phyloP scores from a whole-genome alignment of 495 filamentous ascomycete genomes.

The Penicillium bovifimosum region DNA sequence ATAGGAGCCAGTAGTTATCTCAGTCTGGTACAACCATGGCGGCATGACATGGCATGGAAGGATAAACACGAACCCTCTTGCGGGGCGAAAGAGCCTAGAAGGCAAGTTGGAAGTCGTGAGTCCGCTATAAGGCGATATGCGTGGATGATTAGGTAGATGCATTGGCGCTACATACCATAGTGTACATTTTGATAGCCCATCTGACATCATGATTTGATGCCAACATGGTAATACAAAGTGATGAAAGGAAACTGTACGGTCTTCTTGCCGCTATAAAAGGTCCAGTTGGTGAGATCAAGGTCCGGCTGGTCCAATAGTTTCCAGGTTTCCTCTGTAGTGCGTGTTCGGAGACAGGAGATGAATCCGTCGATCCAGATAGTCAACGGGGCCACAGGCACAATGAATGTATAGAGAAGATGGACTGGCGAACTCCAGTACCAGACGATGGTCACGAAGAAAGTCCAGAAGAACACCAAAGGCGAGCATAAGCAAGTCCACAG shows the following conservation, averaged over 20 bases:
- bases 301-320: conserved; percentile 48
- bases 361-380: conserved; percentile 62
- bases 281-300: conserved; percentile 44
- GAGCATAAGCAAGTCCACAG: conserved; percentile 49
- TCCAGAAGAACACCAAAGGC: conserved; percentile 47
- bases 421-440: conserved; percentile 55
- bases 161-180: not conserved
- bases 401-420: conserved; percentile 59
- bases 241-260: conserved; percentile 25
- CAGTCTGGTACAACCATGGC: no score
- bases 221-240: conserved; percentile 15
- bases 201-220: not conserved
- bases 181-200: not conserved
- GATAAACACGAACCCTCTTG: no score
- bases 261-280: conserved; percentile 46
- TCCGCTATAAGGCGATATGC: no score
- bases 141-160: conserved; percentile 28
- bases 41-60: no score
- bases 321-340: conserved; percentile 59
- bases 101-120: no score
- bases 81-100: no score
- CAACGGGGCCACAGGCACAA: conserved; percentile 58
- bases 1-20: no score
- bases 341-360: conserved; percentile 57
- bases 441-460: conserved; percentile 51